Evolutionary conservation across 2,329 filamentous ascomycete genomes (phyloP), one percentile per base, ranked within the genome.

Genomic region (Verruconis gallopava): DNA sequence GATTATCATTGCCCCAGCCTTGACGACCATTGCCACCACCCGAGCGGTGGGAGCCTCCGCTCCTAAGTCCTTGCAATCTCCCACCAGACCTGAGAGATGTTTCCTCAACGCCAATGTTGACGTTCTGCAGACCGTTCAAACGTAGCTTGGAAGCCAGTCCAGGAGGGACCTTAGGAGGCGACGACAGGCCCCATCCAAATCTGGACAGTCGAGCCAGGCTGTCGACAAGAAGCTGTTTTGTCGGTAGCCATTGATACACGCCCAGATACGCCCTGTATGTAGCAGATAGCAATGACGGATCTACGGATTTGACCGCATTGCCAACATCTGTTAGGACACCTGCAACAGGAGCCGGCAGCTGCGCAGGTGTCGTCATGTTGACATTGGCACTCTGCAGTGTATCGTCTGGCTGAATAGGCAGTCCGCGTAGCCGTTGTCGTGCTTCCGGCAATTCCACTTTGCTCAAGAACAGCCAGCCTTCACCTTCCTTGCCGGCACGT

Each of bases 401-500:
- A 3, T 59, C 53, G 49, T 75, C 72, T 4, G 67, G 66, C 52
- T 75, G 60, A 49, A 85, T 66, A 12, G 79, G 78, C 12, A 86
- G 65, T 3, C 69, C 68, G 4, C 59, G 55, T 41, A 88, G 68
- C 37, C 73, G 63, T 6, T 53, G 51, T 35, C 72, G 66, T 3
- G 73, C 65, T 35, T 63, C 57, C 0, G 48, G 14, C 4, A 69
- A 55, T 50, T 84, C 78, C 12, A 66, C 53, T 9, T 73, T 59
- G 1, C 74, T 65, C 2, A 85, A 48, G 37, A 89, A 58, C 22
- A 88, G 58, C 69, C 74, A 85, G 44, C 79, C 81, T 53, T 83
- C 68, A 35, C 83, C 83, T 50, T 75, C 68, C 57, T 83, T 82
- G 47, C 77, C 75, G 20, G 82, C 82, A 53, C 85, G 79, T 43